Evolutionary conservation across 768 basidiomycete genomes (phyloP).

Genomic region (Megacollybia marginata): DNA sequence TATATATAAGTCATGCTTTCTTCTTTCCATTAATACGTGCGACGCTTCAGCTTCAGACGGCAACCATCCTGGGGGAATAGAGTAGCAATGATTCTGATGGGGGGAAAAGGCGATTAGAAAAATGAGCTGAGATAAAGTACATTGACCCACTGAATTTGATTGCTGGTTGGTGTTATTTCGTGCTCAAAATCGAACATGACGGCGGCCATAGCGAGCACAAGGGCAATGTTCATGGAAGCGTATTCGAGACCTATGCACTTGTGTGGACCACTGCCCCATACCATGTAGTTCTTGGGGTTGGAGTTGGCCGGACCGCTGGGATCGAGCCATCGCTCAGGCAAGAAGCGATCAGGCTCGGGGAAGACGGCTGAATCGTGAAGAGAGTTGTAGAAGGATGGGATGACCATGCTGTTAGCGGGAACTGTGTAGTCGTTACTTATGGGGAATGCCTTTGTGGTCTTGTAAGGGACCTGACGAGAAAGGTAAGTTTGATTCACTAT

Average conservation of each 20-base stretch:
- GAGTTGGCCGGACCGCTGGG: slow-evolving; percentile 66
- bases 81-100: slow-evolving; percentile 92
- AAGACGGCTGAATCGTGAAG: slow-evolving; percentile 85
- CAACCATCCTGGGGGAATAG: slow-evolving; percentile 95
- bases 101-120: not conserved
- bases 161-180: slow-evolving; percentile 66
- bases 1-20: too few relatives aligned
- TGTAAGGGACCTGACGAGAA: slow-evolving; percentile 80
- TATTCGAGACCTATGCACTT: slow-evolving; percentile 91
- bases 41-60: slow-evolving; percentile 67
- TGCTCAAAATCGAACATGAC: slow-evolving; percentile 84
- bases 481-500: not conserved
- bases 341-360: slow-evolving; percentile 76
- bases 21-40: slow-evolving; percentile 16
- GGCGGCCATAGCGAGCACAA: slow-evolving; percentile 79
- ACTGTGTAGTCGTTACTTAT: slow-evolving; percentile 90
- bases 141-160: slow-evolving; percentile 54
- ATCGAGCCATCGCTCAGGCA: slow-evolving; percentile 93
- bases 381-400: slow-evolving; percentile 89
- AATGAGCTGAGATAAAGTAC: too few relatives aligned
- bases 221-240: slow-evolving; percentile 82
- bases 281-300: slow-evolving; percentile 92
- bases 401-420: slow-evolving; percentile 87
- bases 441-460: slow-evolving; percentile 82
- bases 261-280: slow-evolving; percentile 92